Conservation (phyloP, 257 asterid genomes). For the Solanum etuberosum region DNA sequence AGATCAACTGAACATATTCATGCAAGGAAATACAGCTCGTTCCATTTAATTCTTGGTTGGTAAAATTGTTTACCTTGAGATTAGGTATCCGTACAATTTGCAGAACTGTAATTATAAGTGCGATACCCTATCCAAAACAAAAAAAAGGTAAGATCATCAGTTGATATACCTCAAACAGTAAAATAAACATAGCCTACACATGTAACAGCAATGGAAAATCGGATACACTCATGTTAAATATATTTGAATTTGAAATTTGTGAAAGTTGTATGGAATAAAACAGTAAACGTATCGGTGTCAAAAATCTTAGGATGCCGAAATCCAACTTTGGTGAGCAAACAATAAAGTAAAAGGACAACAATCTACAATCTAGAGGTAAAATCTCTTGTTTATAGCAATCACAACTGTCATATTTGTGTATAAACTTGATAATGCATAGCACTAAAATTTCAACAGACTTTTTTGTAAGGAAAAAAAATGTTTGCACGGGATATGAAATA, state of each 20-base stretch:
- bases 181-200: background rate
- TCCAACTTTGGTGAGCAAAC: background rate
- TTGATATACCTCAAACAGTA: background rate
- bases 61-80: conserved; percentile 59
- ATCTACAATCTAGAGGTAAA: background rate
- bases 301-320: background rate
- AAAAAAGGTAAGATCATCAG: background rate
- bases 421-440: background rate
- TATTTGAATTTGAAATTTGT: background rate
- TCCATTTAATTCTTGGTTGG: background rate
- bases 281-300: background rate
- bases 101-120: conserved; percentile 79
- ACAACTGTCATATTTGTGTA: background rate
- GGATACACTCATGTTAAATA: background rate
- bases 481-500: background rate
- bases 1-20: background rate
- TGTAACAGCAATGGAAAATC: background rate
- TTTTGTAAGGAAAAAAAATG: too few species aligned
- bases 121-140: conserved; percentile 55
- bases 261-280: background rate
- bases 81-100: conserved; percentile 89
- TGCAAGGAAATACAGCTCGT: background rate
- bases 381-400: background rate
- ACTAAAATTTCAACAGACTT: background rate
- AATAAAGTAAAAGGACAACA: background rate